Base-by-base conservation (phyloP, 2,329 filamentous ascomycete species). In the Aureobasidium sp. region DNA sequence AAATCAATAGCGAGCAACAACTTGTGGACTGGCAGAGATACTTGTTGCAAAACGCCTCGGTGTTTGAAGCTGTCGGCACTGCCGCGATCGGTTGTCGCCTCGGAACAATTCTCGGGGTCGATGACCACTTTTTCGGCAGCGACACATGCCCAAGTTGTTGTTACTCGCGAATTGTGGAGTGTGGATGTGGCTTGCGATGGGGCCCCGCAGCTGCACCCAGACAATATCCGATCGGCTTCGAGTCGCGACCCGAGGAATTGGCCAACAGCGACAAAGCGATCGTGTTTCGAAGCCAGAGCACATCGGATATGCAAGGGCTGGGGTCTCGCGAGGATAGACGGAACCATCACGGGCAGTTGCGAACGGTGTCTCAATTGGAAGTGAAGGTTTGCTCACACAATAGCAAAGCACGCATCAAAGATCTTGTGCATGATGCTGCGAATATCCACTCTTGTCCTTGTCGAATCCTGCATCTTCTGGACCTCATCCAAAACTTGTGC, bases 321-420 rank as follows among this genome's bases (percentile, higher is more conserved):
- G 36, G 13, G 36, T 37, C 16, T 21, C 21, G 16, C 39, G 21
- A 21, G 21, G 16, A 42, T n/a, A 16, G 16, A 7, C 39, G 37
- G 16, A 9, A 16, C 11, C 3, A 16, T 42, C n/a, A 8, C n/a
- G n/a, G 6, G 7, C 9, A 7, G 5, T 21, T 42, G 39, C 14
- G 16, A 42, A 21, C 39, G 14, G 39, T 21, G 3, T 10, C 16
- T 21, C 21, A 21, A 21, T 21, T 21, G 39, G 9, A 7, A 16
- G 14, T 42, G n/a, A 25, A 44, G 21, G 5, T n/a, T 36, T 10
- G 16, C 11, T 74, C 65, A 80, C 11, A 83, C 76, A 62, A 83
- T 82, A 1, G 81, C 80, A 73, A 82, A 83, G 65, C 76, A 77
- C 39, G 75, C 76, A 66, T 80, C 77, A 66, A 82, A 83, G 45